Evolutionary conservation across 352 stramenopile genomes (phyloP), one percentile per base, ranked within the genome.

Genomic region (Phytopythium ostracodes): DNA sequence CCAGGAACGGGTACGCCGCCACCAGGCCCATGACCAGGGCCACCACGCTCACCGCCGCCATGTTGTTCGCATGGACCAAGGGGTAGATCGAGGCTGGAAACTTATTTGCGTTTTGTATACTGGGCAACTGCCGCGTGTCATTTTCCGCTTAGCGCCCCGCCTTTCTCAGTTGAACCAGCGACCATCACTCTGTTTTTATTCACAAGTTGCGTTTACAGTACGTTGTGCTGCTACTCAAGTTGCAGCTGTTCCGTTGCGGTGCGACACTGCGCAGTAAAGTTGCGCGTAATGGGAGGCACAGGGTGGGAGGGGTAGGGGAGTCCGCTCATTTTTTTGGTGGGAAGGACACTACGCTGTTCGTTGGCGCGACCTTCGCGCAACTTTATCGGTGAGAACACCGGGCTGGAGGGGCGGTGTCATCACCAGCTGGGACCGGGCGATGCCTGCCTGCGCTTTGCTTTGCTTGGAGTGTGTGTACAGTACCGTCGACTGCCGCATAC

Each of bases 1-100:
- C 49, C 22, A 80, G 59, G 17, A 72, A 35, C 65, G 79, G 27
- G 12, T 77, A 54, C 33, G 59, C 70, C 27, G 59, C 36, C 66
- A 72, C 18, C 33, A 71, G 55, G 20, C 68, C 56, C 59, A 61
- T 20, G 18, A 64, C 22, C 54, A 59, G 47, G 29, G 53, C 47
- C 56, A 42, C 33, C 35, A 58, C 31, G 24, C 42, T 18, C 31
- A 36, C 14, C n/a, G 9, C 35, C 46, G 57, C 56, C 47, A n/a
- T n/a, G n/a, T n/a, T n/a, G n/a, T 43, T 60, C 43, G 31, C 52
- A n/a, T 33, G 20, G 11, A 9, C 7, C 18, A 29, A 50, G 18
- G 42, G 1, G 42, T 2, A 2, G 33, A 11, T 38, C 33, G 33
- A 38, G 11, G n/a, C 3, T 52, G 10, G 2, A 14, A 53, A 53